phyloP scores from a whole-genome alignment of 768 basidiomycete genomes.

The Macrocybe gigantea region DNA sequence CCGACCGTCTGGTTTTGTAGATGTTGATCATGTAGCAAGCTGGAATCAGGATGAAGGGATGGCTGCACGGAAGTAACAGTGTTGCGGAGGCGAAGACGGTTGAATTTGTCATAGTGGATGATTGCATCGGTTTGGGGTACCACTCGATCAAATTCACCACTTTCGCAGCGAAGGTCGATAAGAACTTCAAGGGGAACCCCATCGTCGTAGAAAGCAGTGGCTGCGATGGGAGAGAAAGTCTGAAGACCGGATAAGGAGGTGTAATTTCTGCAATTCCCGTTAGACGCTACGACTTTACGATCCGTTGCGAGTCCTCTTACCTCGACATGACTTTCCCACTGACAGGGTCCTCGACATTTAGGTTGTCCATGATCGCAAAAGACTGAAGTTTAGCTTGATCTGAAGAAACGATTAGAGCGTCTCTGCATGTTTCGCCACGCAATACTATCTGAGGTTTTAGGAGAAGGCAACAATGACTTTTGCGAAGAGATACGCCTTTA shows the following conservation, averaged over 20 bases:
- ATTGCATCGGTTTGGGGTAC: conserved; percentile 85
- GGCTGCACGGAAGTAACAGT: conserved; percentile 48
- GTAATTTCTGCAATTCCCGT: conserved; percentile 52
- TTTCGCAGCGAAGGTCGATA: conserved; percentile 81
- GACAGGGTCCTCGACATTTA: conserved; percentile 75
- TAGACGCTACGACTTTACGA: background rate
- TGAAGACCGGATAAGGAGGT: conserved; percentile 77
- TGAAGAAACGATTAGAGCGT: conserved; percentile 70
- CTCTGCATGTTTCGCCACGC: conserved; percentile 45
- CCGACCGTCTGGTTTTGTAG: conserved; percentile 60
- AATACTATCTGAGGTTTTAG: conserved; percentile 89
- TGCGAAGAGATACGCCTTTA: conserved; percentile 60
- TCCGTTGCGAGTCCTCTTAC: conserved; percentile 29
- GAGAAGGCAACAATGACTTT: conserved; percentile 79
- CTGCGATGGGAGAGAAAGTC: conserved; percentile 68
- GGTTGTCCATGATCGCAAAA: conserved; percentile 75
- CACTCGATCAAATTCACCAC: conserved; percentile 78
- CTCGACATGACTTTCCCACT: conserved; percentile 84
- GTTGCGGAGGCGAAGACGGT: conserved; percentile 78
- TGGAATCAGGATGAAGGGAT: conserved; percentile 23
- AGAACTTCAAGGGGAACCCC: conserved; percentile 87
- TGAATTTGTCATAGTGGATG: conserved; percentile 92
- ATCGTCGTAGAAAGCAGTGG: conserved; percentile 35
- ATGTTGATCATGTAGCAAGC: conserved; percentile 33
- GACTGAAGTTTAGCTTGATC: conserved; percentile 75